These are phyloP conservation scores for Lantana camara DNA, from an alignment of 257 asterid species.

Conservation along the genomic window DNA sequence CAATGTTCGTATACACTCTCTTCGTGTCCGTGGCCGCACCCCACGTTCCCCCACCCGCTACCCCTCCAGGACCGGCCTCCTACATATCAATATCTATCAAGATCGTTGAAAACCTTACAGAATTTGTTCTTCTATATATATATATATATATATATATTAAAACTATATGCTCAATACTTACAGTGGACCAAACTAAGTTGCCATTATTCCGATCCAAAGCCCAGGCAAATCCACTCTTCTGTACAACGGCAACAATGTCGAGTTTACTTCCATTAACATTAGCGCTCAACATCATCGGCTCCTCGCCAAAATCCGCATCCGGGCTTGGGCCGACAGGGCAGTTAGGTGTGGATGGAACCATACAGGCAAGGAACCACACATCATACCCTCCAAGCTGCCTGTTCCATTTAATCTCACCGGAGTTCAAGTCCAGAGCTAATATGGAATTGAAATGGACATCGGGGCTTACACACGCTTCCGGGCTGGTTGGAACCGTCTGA, in stretches of 20 bases:
- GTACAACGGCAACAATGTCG: constrained; percentile 54
- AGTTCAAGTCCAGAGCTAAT: constrained; percentile 41
- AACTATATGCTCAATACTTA: constrained; percentile 7
- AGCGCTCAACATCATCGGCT: constrained; percentile 50
- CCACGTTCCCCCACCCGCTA: constrained; percentile 44
- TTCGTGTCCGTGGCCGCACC: constrained; percentile 55
- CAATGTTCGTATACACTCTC: constrained; percentile 52
- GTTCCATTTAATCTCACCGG: constrained; percentile 43
- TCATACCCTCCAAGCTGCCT: constrained; percentile 55
- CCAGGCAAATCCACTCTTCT: constrained; percentile 66
- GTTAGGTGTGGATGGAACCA: constrained; percentile 29
- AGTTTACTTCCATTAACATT: constrained; percentile 22
- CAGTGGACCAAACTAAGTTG: constrained; percentile 45
- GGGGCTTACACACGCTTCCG: constrained; percentile 41
- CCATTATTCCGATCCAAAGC: constrained; percentile 48
- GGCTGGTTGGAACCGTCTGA: constrained; percentile 25
- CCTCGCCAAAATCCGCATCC: constrained; percentile 57
- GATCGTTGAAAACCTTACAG: too few relatives aligned
- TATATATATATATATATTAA: too few relatives aligned
- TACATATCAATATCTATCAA: too few relatives aligned
- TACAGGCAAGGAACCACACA: constrained; percentile 47
- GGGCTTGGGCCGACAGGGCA: constrained; percentile 54
- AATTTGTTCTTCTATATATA: too few relatives aligned
- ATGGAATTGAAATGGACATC: constrained; percentile 47
- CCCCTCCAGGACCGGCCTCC: constrained; percentile 52